These are phyloP conservation scores for Patellifolia procumbens DNA, from an alignment of 179 eudicot species.

Conservation along the genomic window DNA sequence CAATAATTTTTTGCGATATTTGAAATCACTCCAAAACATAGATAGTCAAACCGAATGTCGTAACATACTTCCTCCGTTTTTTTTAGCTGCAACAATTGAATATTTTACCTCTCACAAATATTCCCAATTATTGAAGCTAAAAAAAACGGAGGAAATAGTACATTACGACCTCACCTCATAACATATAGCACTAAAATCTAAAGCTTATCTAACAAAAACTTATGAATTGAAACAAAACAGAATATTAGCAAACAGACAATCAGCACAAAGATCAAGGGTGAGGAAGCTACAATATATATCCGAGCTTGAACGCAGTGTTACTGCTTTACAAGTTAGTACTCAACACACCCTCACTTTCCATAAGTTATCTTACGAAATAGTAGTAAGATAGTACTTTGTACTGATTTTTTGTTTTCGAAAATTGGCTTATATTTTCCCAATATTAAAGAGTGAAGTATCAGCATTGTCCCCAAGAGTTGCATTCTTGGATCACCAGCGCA, in stretches of 20 bases:
- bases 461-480: constrained; percentile 86
- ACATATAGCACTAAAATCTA: too few species aligned
- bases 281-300: constrained; percentile 88
- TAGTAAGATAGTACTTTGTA: neutral
- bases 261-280: constrained; percentile 91
- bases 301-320: constrained; percentile 86
- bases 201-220: neutral
- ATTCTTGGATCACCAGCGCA: constrained; percentile 83
- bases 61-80: too few species aligned
- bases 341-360: neutral
- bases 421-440: too few species aligned
- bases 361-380: neutral
- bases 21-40: too few species aligned
- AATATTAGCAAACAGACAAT: constrained; percentile 87
- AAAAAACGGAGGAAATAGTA: too few species aligned
- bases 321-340: constrained; percentile 63
- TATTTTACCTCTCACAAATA: too few species aligned
- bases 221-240: neutral
- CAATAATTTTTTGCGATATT: too few species aligned
- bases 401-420: neutral
- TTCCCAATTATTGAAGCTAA: too few species aligned
- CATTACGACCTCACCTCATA: too few species aligned
- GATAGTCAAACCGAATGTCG: too few species aligned
- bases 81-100: too few species aligned
- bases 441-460: constrained; percentile 72